Evolutionary conservation across 768 basidiomycete species (phyloP).

Genomic region (Paxillus involutus): DNA sequence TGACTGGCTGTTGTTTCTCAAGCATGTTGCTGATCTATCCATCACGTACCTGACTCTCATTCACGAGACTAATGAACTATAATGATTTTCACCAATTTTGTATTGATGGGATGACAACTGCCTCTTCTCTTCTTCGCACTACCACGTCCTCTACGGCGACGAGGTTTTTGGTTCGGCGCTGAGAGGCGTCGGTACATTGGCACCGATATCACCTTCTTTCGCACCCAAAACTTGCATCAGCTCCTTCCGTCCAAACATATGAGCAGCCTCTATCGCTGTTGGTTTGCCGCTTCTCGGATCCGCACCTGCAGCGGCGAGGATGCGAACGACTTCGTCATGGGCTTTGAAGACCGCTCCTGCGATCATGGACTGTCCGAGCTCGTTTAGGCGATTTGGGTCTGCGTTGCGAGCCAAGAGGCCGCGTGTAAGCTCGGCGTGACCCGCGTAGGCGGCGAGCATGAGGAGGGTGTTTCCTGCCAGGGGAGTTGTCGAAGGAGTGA

Average conservation of each 20-base stretch:
- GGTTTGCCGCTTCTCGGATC: constrained; percentile 67
- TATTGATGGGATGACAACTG: not conserved
- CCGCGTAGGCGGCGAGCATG: constrained; percentile 77
- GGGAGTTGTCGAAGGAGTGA: no score
- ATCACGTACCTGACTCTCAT: not conserved
- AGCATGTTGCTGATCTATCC: not conserved
- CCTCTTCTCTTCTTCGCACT: not conserved
- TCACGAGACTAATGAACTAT: not conserved
- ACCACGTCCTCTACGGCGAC: not conserved
- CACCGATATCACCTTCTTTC: constrained; percentile 49
- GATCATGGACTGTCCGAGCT: constrained; percentile 68
- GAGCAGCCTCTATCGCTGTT: constrained; percentile 65
- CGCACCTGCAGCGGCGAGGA: constrained; percentile 50
- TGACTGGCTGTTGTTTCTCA: not conserved
- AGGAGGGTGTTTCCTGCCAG: constrained; percentile 69
- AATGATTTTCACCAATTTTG: not conserved
- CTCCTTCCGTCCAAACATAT: constrained; percentile 63
- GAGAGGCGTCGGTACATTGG: constrained; percentile 29
- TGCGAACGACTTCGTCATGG: constrained; percentile 60
- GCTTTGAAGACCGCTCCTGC: constrained; percentile 80
- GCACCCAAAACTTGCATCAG: constrained; percentile 58
- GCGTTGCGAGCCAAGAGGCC: constrained; percentile 56
- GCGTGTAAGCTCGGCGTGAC: constrained; percentile 53
- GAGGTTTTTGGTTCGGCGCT: constrained; percentile 5
- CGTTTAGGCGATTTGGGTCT: constrained; percentile 70